Evolutionary conservation across 805 yeast genomes (phyloP), one percentile per base, ranked within the genome.

Genomic region (Sporopachydermia quercuum): DNA sequence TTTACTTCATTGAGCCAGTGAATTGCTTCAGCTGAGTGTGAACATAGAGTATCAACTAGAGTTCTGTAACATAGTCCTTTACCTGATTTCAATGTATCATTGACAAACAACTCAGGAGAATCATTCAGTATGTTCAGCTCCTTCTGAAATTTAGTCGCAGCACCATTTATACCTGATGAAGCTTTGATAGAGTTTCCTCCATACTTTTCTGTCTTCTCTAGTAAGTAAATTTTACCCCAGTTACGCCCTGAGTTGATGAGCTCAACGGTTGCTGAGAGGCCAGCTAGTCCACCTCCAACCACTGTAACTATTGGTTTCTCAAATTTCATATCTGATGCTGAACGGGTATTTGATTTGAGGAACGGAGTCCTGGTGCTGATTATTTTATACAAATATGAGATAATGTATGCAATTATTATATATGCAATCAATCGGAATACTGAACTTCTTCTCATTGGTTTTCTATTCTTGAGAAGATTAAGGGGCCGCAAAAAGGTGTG

Each of bases 161-260:
- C 63, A 1, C 66, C 68, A 51, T 73, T 74, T 40, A 74, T 74
- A 16, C 80, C 80, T 16, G 76, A 68, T 3, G 77, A 70, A 0
- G 80, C 80, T 53, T 72, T 74, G 40, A 66, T 63, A 2, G 78
- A 73, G 46, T 74, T 74, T 4, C 79, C 78, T 19, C 80, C 80
- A 23, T 70, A 50, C 18, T 59, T 58, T 11, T 54, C 55, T 0
- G 65, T 55, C 47, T 74, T 74, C 40, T 74, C 80, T 2, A 74
- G 40, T 4, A 74, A 42, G n/a, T 23, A 23, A 8, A 23, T 23
- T n/a, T 23, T 23, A 8, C n/a, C n/a, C 30, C 30, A 23, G 30
- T 8, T 8, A 23, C 30, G 30, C n/a, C 30, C 30, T 13, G 37
- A 18, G 3, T 23, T 39, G 4, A 40, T 16, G 11, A 47, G 39